Conservation (phyloP, 371 early-diverging fungal species). For the Syncephalastrum sp. region DNA sequence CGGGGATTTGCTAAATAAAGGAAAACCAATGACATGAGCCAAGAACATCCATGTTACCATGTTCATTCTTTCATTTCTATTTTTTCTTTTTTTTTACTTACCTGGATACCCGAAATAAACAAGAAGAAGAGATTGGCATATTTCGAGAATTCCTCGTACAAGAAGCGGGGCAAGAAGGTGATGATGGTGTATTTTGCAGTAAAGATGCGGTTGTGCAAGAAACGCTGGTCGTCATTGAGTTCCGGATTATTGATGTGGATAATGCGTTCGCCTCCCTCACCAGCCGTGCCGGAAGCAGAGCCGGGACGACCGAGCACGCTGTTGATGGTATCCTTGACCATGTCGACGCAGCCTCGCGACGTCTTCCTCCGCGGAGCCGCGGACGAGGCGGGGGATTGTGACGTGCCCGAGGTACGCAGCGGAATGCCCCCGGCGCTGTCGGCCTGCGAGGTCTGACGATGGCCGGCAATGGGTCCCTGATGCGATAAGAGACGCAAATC, state of each 20-base stretch:
- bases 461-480: conserved; percentile 43
- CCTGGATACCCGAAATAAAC: conserved; percentile 86
- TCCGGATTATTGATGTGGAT: conserved; percentile 84
- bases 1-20: conserved; percentile 70
- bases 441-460: conserved; percentile 7
- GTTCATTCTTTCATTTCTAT: too few relatives aligned
- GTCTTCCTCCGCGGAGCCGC: conserved; percentile 8
- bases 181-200: conserved; percentile 89
- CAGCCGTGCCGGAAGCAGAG: conserved; percentile 30
- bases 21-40: background rate
- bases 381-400: background rate
- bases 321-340: conserved; percentile 22
- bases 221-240: conserved; percentile 74
- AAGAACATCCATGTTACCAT: too few relatives aligned
- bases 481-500: conserved; percentile 42
- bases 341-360: conserved; percentile 2
- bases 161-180: conserved; percentile 91
- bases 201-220: conserved; percentile 80
- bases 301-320: conserved; percentile 22
- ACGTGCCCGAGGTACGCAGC: conserved; percentile 10
- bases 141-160: conserved; percentile 93
- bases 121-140: conserved; percentile 96
- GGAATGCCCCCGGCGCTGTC: conserved; percentile 18
- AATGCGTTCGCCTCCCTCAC: conserved; percentile 61
- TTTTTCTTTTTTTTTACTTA: conserved; percentile 19